Evolutionary conservation across 257 asterid species (phyloP).

Genomic region (Fraxinus excelsior): DNA sequence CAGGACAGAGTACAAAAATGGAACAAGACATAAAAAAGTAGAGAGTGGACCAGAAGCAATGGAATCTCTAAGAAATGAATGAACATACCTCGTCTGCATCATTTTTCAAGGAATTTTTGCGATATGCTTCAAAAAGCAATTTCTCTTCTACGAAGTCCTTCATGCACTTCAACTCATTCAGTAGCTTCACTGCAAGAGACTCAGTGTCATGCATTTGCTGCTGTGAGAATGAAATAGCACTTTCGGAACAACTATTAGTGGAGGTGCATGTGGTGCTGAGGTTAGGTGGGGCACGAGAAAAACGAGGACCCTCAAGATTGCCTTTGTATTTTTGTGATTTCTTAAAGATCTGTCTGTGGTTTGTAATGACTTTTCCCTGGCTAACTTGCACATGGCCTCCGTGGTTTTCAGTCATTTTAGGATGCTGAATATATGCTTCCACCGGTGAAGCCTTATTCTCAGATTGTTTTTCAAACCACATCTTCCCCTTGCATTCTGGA

Average conservation of each 20-base stretch:
- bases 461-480: conserved; percentile 37
- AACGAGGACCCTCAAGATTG: conserved; percentile 65
- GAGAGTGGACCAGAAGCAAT: conserved; percentile 19
- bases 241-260: conserved; percentile 68
- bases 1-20: conserved; percentile 2
- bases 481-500: conserved; percentile 55
- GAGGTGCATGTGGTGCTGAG: conserved; percentile 74
- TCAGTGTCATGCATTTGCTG: conserved; percentile 90
- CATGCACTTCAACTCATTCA: conserved; percentile 84
- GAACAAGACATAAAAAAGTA: not conserved
- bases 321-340: conserved; percentile 49
- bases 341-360: conserved; percentile 40
- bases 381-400: conserved; percentile 34
- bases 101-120: conserved; percentile 58
- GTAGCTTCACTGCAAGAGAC: conserved; percentile 66
- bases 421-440: conserved; percentile 33
- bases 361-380: conserved; percentile 37
- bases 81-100: conserved; percentile 81
- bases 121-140: conserved; percentile 77
- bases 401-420: conserved; percentile 31
- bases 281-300: conserved; percentile 59
- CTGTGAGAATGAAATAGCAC: conserved; percentile 83
- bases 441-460: conserved; percentile 38
- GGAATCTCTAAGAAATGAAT: conserved; percentile 4
- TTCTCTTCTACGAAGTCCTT: conserved; percentile 79